phyloP scores from a whole-genome alignment of 352 stramenopile genomes.

The Phytopythium kandeliae region DNA sequence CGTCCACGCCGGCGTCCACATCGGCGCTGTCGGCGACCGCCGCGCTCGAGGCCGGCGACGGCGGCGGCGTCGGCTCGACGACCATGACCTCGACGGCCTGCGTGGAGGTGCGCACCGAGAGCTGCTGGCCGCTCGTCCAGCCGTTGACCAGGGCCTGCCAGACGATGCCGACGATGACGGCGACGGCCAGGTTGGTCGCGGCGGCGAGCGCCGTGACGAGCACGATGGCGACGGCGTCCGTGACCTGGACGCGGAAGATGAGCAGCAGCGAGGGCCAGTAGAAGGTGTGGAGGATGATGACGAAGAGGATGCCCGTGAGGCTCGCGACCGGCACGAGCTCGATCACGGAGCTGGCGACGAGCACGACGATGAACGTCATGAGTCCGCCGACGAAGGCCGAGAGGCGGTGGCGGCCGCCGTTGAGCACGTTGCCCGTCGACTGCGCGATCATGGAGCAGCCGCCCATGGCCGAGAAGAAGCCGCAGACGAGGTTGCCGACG shows the following conservation, averaged over 20 bases:
- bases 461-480: constrained; percentile 91
- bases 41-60: background rate
- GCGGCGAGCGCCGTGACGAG: constrained; percentile 81
- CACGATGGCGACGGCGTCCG: constrained; percentile 74
- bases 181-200: constrained; percentile 84
- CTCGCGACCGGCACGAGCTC: constrained; percentile 82
- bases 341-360: constrained; percentile 79
- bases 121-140: constrained; percentile 62
- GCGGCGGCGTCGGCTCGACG: constrained; percentile 11
- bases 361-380: constrained; percentile 63
- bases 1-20: constrained; percentile 19
- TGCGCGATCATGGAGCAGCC: constrained; percentile 94
- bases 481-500: constrained; percentile 89
- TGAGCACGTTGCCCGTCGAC: constrained; percentile 87
- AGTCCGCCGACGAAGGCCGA: constrained; percentile 65
- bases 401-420: constrained; percentile 69
- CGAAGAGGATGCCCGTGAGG: constrained; percentile 84
- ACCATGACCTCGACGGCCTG: constrained; percentile 17
- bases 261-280: constrained; percentile 87
- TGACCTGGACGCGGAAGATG: constrained; percentile 60
- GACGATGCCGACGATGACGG: constrained; percentile 79
- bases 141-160: constrained; percentile 80
- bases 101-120: constrained; percentile 28
- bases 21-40: constrained; percentile 19
- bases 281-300: constrained; percentile 88